Base-by-base conservation (phyloP, 1,139 yeast genomes). In the Meyerozyma sp. region DNA sequence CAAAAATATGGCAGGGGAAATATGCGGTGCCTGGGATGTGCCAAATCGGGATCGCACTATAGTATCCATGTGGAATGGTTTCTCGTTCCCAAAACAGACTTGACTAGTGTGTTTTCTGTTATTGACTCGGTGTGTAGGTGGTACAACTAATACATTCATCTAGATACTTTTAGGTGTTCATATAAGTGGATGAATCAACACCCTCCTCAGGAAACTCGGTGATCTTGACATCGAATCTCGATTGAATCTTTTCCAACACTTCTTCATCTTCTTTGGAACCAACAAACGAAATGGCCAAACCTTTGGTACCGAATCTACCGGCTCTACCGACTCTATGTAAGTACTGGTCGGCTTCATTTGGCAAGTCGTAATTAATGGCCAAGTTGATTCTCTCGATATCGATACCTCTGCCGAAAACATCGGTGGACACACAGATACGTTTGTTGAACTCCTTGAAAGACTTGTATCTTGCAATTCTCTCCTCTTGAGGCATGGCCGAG, bases 311-410 rank as follows among this genome's bases (percentile, higher is more conserved):
- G 61, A 93, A 93, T 79, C 98, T 90, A 72, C 98, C 98, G 56
- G 98, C 98, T 82, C 98, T 90, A 65, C 98, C 98, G 50, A 93
- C 98, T 75, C 98, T 88, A 77, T 93, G 98, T 65, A 93, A 81
- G 72, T 93, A 93, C 71, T 93, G 97, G 70, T 93, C 98, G 52
- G 98, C 96, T 72, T 89, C 96, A 54, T 69, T 75, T 55, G 86
- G 85, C 71, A 88, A 73, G 71, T 93, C 98, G 70, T 93, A 93
- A 77, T 93, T 93, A 76, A 93, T 90, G 50, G 98, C 98, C 67
- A 93, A 75, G 73, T 93, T 93, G 71, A 93, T 91, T 75, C 98
- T 90, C 77, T 93, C 98, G 56, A 93, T 91, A 80, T 93, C 98
- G 61, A 93, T 93, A 77, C 98, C 98, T 79, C 98, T 91, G 62